A percentile compares a stretch with the other conserved stretches of the same genome.
phyloP scores from a whole-genome alignment of 805 yeast species.

The Maudiozyma pseudohumilis region DNA sequence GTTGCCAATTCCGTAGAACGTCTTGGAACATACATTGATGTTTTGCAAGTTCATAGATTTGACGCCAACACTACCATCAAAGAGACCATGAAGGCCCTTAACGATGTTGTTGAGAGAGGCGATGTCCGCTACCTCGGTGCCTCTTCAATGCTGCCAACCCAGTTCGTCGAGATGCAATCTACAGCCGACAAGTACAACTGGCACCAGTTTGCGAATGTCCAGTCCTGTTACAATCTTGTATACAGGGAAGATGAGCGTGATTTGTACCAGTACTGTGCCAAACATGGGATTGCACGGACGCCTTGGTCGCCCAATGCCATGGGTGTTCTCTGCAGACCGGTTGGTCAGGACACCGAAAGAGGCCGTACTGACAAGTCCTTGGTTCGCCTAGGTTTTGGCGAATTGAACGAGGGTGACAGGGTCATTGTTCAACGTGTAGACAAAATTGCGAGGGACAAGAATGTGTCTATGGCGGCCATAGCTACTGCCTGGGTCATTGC shows the following conservation, averaged over 20 bases:
- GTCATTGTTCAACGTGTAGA: conserved; percentile 42
- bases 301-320: conserved; percentile 54
- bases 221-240: conserved; percentile 44
- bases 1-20: conserved; percentile 33
- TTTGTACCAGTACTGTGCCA: conserved; percentile 43
- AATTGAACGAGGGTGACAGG: conserved; percentile 7
- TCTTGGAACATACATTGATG: conserved; percentile 39
- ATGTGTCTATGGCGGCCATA: conserved; percentile 44
- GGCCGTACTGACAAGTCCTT: conserved; percentile 18
- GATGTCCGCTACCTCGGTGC: conserved; percentile 35
- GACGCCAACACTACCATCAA: conserved; percentile 36
- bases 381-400: conserved; percentile 45
- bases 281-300: conserved; percentile 42
- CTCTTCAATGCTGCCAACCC: conserved; percentile 47
- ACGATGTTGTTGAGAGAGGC: conserved; percentile 32
- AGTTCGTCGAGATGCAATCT: conserved; percentile 46
- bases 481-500: conserved; percentile 43
- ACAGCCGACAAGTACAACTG: conserved; percentile 35
- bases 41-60: conserved; percentile 44
- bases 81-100: conserved; percentile 45
- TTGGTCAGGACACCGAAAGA: conserved; percentile 9
- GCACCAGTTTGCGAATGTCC: conserved; percentile 48
- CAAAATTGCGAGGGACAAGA: conserved; percentile 37
- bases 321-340: conserved; percentile 45
- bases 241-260: conserved; percentile 56